These are phyloP conservation scores for Fraxinus sp. DNA, from an alignment of 305 asterid genomes.

Conservation along the genomic window DNA sequence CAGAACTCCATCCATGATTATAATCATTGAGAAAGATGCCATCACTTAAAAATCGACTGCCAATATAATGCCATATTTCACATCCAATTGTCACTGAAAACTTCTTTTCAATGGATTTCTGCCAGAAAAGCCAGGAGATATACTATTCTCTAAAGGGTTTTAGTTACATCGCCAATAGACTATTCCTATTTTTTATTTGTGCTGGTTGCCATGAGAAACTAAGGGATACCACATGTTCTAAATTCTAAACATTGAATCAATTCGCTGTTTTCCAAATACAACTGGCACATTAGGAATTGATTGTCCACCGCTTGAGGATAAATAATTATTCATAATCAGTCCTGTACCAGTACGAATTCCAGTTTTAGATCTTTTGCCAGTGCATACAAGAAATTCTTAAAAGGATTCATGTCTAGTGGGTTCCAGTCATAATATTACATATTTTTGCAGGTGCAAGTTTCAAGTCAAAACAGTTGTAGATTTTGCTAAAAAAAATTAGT, in stretches of 20 bases:
- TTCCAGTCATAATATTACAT: background rate
- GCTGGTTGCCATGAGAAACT: background rate
- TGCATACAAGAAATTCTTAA: background rate
- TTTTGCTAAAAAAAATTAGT: background rate
- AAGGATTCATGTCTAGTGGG: background rate
- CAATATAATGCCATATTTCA: background rate
- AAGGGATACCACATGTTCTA: background rate
- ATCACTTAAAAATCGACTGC: background rate
- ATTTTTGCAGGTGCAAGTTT: background rate
- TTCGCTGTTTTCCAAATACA: background rate
- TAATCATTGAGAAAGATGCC: background rate
- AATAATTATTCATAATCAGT: background rate
- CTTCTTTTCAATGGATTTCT: background rate
- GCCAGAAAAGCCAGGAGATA: background rate
- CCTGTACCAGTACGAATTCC: background rate
- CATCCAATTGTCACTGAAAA: background rate
- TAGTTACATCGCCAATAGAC: background rate
- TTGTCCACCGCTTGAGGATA: background rate
- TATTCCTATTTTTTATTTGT: background rate
- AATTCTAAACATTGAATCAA: background rate
- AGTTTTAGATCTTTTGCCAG: background rate
- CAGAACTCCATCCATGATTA: background rate
- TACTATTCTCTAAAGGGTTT: background rate
- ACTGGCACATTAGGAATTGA: background rate
- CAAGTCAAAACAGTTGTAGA: background rate